Conservation (phyloP, 2,329 filamentous ascomycete species). For the Mycocentrospora acerina region DNA sequence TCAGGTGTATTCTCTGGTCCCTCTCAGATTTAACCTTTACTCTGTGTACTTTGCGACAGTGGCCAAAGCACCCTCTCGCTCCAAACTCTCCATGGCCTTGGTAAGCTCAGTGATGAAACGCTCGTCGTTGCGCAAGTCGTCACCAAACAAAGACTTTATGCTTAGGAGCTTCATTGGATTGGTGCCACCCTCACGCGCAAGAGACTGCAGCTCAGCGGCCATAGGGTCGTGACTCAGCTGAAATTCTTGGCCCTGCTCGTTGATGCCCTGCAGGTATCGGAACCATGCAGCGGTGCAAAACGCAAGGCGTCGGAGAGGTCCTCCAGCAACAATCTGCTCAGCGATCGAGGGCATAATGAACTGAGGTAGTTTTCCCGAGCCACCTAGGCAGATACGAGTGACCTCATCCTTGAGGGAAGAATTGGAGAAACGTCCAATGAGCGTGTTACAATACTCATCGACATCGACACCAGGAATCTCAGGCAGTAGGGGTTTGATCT, state of each 20-base stretch:
- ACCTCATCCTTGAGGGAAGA: conserved; percentile 31
- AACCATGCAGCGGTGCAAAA: conserved; percentile 30
- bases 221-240: conserved; percentile 26
- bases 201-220: conserved; percentile 25
- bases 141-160: conserved; percentile 26
- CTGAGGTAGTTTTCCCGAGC: conserved; percentile 31
- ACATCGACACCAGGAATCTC: conserved; percentile 29
- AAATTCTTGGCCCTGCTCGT: conserved; percentile 26
- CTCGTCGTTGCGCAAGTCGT: conserved; percentile 27
- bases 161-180: conserved; percentile 17
- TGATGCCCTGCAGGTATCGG: conserved; percentile 26
- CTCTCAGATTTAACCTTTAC: too few relatives aligned
- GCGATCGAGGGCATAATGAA: conserved; percentile 35
- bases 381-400: conserved; percentile 32
- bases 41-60: conserved; percentile 23
- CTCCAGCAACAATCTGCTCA: conserved; percentile 27
- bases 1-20: too few relatives aligned
- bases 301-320: conserved; percentile 26
- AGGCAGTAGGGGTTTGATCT: conserved; percentile 31
- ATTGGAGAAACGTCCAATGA: conserved; percentile 30
- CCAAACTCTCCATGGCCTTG: conserved; percentile 22
- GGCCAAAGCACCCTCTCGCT: conserved; percentile 20
- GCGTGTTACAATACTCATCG: conserved; percentile 30
- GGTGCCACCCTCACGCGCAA: conserved; percentile 18
- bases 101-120: conserved; percentile 30